Conservation (phyloP, 2,329 filamentous ascomycete genomes). For the Madurella fahalii region DNA sequence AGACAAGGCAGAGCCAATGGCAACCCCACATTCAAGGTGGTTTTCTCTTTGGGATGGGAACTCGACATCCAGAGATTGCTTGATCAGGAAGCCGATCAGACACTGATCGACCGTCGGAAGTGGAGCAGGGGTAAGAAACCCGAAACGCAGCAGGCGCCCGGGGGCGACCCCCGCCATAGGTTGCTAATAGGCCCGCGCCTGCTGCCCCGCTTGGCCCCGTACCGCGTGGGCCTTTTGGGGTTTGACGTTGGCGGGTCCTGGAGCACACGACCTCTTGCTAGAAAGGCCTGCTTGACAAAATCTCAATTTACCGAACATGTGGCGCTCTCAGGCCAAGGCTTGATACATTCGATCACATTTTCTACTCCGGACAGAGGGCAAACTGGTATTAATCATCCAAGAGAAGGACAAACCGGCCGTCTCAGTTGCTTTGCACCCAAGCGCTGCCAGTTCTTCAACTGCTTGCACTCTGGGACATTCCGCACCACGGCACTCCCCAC, state of each 20-base stretch:
- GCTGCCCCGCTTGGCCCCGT: background rate
- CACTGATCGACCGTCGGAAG: conserved; percentile 1
- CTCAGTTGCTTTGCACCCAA: too few relatives aligned
- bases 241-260: background rate
- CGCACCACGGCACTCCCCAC: too few relatives aligned
- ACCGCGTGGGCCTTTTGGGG: background rate
- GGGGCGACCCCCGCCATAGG: background rate
- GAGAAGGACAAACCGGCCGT: too few relatives aligned
- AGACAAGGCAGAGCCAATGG: background rate
- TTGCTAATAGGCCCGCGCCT: background rate
- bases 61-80: background rate
- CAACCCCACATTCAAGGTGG: too few relatives aligned
- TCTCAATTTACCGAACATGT: too few relatives aligned
- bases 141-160: conserved; percentile 5
- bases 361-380: too few relatives aligned
- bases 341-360: too few relatives aligned
- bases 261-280: background rate
- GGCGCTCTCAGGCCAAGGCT: background rate
- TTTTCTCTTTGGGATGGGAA: background rate
- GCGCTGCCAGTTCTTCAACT: too few relatives aligned
- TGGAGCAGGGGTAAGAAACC: conserved; percentile 10
- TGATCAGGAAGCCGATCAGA: conserved; percentile 1
- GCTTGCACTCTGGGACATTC: too few relatives aligned
- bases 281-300: background rate
- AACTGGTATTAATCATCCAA: too few relatives aligned